A percentile compares a stretch with the other conserved stretches of the same genome.
These are phyloP conservation scores for Torulaspora indica DNA, from an alignment of 805 yeast species.

Conservation along the genomic window DNA sequence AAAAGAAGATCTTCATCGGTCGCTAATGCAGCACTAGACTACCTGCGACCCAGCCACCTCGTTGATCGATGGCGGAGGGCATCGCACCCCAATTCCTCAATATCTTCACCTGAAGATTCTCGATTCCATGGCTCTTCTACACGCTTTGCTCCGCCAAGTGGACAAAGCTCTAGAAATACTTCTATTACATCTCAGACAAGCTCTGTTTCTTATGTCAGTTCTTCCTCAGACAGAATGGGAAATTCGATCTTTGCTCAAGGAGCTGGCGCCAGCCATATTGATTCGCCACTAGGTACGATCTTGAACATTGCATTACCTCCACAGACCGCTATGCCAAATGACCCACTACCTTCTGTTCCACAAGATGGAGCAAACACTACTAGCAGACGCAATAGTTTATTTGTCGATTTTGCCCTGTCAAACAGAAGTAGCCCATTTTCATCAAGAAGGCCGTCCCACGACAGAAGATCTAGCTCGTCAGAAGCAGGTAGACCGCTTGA, in stretches of 20 bases:
- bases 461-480: slow-evolving; percentile 15
- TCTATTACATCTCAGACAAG: slow-evolving; percentile 37
- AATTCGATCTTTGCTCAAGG: slow-evolving; percentile 28
- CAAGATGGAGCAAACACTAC: slow-evolving; percentile 6
- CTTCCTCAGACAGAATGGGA: slow-evolving; percentile 33
- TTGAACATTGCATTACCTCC: slow-evolving; percentile 46
- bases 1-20: slow-evolving; percentile 26
- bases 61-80: slow-evolving; percentile 21
- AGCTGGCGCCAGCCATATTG: slow-evolving; percentile 23
- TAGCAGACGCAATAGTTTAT: slow-evolving; percentile 13
- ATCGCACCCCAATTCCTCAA: slow-evolving; percentile 23
- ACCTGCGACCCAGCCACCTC: slow-evolving; percentile 9
- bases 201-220: slow-evolving; percentile 31
- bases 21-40: slow-evolving; percentile 13
- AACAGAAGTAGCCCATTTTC: slow-evolving; percentile 28
- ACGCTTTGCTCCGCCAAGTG: slow-evolving; percentile 9
- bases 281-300: slow-evolving; percentile 27
- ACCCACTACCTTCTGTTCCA: slow-evolving; percentile 41
- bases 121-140: slow-evolving; percentile 7
- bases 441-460: slow-evolving; percentile 28
- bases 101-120: slow-evolving; percentile 6
- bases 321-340: slow-evolving; percentile 51
- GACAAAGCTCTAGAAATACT: slow-evolving; percentile 28
- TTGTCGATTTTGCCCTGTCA: slow-evolving; percentile 16
- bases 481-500: slow-evolving; percentile 19